These are phyloP conservation scores for Haplographium delicatum DNA, from an alignment of 495 filamentous ascomycete genomes.

Conservation along the genomic window DNA sequence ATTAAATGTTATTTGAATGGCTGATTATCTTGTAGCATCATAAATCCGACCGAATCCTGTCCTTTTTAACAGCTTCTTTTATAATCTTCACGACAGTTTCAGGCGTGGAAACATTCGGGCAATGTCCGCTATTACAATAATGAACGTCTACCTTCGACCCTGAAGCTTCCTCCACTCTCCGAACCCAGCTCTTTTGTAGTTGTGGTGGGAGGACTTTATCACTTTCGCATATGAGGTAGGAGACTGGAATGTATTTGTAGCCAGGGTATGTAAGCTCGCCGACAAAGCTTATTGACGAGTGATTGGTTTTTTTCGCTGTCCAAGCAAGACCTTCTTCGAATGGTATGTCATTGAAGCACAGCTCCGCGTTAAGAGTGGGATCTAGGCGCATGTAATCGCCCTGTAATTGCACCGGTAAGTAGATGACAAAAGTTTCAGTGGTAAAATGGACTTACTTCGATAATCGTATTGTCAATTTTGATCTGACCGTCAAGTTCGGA, in stretches of 20 bases:
- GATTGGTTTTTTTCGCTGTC: slow-evolving; percentile 14
- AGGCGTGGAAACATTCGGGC: slow-evolving; percentile 24
- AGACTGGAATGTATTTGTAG: slow-evolving; percentile 41
- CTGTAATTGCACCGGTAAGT: slow-evolving; percentile 13
- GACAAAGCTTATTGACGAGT: slow-evolving; percentile 28
- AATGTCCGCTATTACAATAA: slow-evolving; percentile 26
- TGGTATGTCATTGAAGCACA: slow-evolving; percentile 23
- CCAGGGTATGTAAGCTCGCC: slow-evolving; percentile 34
- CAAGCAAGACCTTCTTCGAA: slow-evolving; percentile 5
- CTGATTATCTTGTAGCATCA: too few relatives aligned
- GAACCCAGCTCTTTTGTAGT: slow-evolving; percentile 32
- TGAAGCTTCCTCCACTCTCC: slow-evolving; percentile 29
- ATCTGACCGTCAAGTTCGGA: slow-evolving; percentile 4
- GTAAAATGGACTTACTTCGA: slow-evolving; percentile 22
- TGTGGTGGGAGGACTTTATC: slow-evolving; percentile 35
- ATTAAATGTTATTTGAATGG: too few relatives aligned
- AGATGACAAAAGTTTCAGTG: background rate
- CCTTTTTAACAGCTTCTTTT: too few relatives aligned
- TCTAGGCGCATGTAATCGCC: slow-evolving; percentile 25
- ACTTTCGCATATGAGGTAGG: slow-evolving; percentile 43
- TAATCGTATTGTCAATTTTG: slow-evolving; percentile 1
- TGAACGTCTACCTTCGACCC: slow-evolving; percentile 33
- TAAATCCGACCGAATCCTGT: too few relatives aligned
- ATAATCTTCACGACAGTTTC: too few relatives aligned
- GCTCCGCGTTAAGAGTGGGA: background rate